Base-by-base conservation (phyloP, 192 early-diverging fungal genomes). In the Entomortierella beljakovae region DNA sequence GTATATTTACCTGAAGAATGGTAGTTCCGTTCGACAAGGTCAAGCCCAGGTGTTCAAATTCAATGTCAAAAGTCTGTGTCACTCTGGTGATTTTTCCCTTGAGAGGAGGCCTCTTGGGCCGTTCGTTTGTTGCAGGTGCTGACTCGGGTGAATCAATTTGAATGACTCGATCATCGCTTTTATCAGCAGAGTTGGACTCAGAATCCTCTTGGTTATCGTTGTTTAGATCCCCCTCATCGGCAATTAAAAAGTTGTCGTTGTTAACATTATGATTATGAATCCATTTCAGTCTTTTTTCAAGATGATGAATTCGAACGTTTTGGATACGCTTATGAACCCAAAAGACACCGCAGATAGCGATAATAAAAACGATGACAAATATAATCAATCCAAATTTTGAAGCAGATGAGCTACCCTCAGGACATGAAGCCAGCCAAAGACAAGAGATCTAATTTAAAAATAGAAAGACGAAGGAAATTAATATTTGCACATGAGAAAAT, bases 11-110 rank as follows among this genome's bases (percentile, higher is more conserved):
- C 58, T 81, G 55, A 62, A 90, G 86, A 49, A 91, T 90, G n/a
- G 82, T 62, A 1, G 87, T 83, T 34, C 80, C 75, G 29, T 73
- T 70, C 11, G 82, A 64, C 22, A 87, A 48, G 16, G 70, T 55
- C 37, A 83, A 31, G 6, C 72, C 60, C n/a, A 86, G 23, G 43
- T 76, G 59, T 43, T 82, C 80, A 68, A 86, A 84, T 63, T 82
- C 73, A 54, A 93, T 88, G 63, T 92, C 88, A 59, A 88, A 92
- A 1, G 72, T 65, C 15, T 69, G 64, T 9, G 57, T 42, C n/a
- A 82, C 69, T 28, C 33, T 65, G 7, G 63, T 65, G 18, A 65
- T 29, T 20, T 55, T 65, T 54, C 63, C 40, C 28, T 28, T 54
- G 0, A 65, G 51, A 20, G 22, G 25, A 0, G 63, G 63, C 46